These are phyloP conservation scores for Plantago coronopus DNA, from an alignment of 305 asterid species.

Conservation along the genomic window DNA sequence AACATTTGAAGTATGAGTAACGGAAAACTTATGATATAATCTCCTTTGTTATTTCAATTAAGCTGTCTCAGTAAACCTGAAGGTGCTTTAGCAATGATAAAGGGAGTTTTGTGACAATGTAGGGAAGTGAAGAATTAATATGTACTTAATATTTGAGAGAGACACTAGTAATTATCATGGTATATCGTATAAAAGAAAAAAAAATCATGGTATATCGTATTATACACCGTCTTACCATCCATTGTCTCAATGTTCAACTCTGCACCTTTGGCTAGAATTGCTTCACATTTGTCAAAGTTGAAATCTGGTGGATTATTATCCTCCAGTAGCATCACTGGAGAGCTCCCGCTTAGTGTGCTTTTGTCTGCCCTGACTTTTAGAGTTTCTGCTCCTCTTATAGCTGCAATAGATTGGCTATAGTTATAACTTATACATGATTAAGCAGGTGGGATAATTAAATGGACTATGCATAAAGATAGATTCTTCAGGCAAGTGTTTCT, in stretches of 20 bases:
- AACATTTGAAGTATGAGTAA: constrained; percentile 18
- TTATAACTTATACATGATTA: not conserved
- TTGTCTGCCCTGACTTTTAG: constrained; percentile 69
- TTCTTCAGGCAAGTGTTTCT: not conserved
- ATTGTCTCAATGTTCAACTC: constrained; percentile 54
- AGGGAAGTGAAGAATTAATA: constrained; percentile 1
- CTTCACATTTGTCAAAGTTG: constrained; percentile 61
- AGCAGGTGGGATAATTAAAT: constrained; percentile 1
- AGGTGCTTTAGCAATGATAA: not conserved
- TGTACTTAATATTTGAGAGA: not conserved
- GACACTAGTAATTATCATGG: not conserved
- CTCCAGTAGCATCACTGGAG: constrained; percentile 69
- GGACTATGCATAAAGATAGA: not conserved
- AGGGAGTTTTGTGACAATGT: not conserved
- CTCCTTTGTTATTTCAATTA: too few species aligned
- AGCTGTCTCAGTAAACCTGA: too few species aligned
- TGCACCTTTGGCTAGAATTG: constrained; percentile 64
- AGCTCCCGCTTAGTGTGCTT: constrained; percentile 55
- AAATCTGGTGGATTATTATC: constrained; percentile 47
- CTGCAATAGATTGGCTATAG: constrained; percentile 38
- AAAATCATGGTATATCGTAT: constrained; percentile 6
- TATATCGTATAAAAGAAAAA: not conserved
- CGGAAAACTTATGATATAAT: not conserved
- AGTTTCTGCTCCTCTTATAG: constrained; percentile 82
- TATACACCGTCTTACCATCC: constrained; percentile 47